These are phyloP conservation scores for Talaromyces albobiverticillius DNA, from an alignment of 2,329 filamentous ascomycete species.

Conservation along the genomic window DNA sequence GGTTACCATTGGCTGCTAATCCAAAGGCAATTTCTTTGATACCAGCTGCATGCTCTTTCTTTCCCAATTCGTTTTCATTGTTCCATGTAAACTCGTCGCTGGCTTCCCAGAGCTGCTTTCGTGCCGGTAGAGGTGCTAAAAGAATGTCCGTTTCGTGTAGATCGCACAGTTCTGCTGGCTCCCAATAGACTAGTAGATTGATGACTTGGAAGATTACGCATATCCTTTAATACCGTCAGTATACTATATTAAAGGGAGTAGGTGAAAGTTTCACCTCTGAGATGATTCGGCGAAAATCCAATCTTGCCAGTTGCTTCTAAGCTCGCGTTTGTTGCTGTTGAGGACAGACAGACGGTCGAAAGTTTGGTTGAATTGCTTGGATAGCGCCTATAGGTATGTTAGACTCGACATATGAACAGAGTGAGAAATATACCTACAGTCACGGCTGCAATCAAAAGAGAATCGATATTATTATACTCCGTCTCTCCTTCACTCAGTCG, in stretches of 20 bases:
- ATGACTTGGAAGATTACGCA: conserved; percentile 40
- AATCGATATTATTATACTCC: conserved; percentile 42
- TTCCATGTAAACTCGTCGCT: conserved; percentile 34
- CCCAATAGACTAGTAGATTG: conserved; percentile 44
- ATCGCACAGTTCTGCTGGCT: conserved; percentile 38
- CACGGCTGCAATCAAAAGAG: conserved; percentile 33
- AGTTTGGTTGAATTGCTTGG: too few relatives aligned
- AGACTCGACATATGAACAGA: too few relatives aligned
- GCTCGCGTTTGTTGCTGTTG: conserved; percentile 15
- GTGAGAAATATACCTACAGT: too few relatives aligned
- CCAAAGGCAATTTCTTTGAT: conserved; percentile 12
- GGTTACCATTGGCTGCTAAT: conserved; percentile 1
- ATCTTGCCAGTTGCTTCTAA: conserved; percentile 34
- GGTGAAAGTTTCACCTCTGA: neutral
- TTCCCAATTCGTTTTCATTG: conserved; percentile 28
- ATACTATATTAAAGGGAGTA: neutral
- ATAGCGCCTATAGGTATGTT: too few relatives aligned
- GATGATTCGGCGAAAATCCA: conserved; percentile 44
- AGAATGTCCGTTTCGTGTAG: conserved; percentile 31
- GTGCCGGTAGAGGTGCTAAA: conserved; percentile 43
- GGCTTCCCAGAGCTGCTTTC: conserved; percentile 47
- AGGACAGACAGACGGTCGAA: neutral
- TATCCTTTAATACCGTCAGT: conserved; percentile 28
- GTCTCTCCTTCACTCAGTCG: conserved; percentile 46
- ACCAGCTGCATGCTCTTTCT: too few relatives aligned